Evolutionary conservation across 768 basidiomycete genomes (phyloP).

Genomic region (Floccularia luteovirens): DNA sequence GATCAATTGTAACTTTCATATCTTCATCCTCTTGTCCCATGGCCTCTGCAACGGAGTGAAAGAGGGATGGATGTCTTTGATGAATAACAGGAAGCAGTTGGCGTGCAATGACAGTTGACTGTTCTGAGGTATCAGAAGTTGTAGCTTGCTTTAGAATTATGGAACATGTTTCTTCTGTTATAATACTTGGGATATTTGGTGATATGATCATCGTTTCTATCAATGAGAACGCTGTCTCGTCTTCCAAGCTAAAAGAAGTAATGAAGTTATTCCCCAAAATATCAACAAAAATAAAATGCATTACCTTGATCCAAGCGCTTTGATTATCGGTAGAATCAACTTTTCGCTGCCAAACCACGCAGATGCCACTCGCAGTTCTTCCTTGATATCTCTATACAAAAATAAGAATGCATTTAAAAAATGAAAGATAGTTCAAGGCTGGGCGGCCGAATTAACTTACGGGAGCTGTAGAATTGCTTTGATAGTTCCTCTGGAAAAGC

Average conservation of each 20-base stretch:
- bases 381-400: conserved; percentile 32
- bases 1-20: conserved; percentile 36
- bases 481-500: conserved; percentile 31
- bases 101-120: conserved; percentile 15
- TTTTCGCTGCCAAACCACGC: conserved; percentile 47
- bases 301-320: conserved; percentile 28
- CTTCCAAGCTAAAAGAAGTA: conserved; percentile 20
- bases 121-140: conserved; percentile 13
- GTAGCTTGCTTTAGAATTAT: conserved; percentile 15
- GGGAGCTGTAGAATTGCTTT: conserved; percentile 36
- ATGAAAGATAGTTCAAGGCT: background rate
- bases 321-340: conserved; percentile 46
- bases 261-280: background rate
- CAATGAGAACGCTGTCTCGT: conserved; percentile 18
- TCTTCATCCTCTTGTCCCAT: conserved; percentile 23
- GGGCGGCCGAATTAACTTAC: conserved; percentile 41
- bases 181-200: conserved; percentile 19
- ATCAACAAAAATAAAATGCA: background rate
- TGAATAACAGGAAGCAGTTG: conserved; percentile 49
- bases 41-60: conserved; percentile 33
- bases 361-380: conserved; percentile 35
- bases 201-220: conserved; percentile 30
- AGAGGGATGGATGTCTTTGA: conserved; percentile 52
- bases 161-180: conserved; percentile 25
- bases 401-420: background rate